phyloP scores from a whole-genome alignment of 2,329 filamentous ascomycete species.

The Phoma sp. region DNA sequence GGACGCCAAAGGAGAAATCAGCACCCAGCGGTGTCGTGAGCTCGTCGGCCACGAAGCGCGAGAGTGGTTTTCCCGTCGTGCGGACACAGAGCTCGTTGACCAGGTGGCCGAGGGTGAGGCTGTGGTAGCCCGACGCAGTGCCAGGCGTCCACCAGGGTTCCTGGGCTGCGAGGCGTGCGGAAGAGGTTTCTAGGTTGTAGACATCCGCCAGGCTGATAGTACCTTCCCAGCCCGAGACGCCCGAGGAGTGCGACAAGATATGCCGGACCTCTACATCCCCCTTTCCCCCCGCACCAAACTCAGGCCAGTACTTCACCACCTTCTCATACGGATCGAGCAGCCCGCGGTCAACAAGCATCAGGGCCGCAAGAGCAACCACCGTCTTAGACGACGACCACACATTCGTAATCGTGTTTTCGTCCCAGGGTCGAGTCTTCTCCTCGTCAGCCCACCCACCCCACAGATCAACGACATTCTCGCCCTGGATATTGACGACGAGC shows the following conservation, averaged over 20 bases:
- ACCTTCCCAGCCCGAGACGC: conserved; percentile 22
- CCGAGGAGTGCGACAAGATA: conserved; percentile 22
- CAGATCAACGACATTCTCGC: conserved; percentile 26
- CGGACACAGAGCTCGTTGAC: conserved; percentile 17
- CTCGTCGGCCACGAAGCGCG: conserved; percentile 61
- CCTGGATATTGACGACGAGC: conserved; percentile 24
- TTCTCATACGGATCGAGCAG: conserved; percentile 23
- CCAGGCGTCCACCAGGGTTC: conserved; percentile 28
- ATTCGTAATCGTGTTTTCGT: conserved; percentile 26
- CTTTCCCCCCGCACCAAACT: conserved; percentile 26
- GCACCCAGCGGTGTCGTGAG: conserved; percentile 64
- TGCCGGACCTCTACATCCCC: conserved; percentile 23
- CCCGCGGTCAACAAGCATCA: conserved; percentile 23
- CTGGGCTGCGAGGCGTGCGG: conserved; percentile 17
- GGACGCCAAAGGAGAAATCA: conserved; percentile 23
- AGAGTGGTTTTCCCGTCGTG: conserved; percentile 12
- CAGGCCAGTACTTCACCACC: conserved; percentile 29
- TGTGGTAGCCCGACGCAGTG: conserved; percentile 23
- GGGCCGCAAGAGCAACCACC: conserved; percentile 17
- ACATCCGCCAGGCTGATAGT: conserved; percentile 10
- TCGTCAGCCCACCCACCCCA: conserved; percentile 26
- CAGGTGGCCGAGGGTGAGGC: conserved; percentile 23
- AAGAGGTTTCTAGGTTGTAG: conserved; percentile 14
- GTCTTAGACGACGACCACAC: conserved; percentile 28
- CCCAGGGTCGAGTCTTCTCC: conserved; percentile 16